Evolutionary conservation across 352 stramenopile genomes (phyloP).

Genomic region (Pythium aquatile): DNA sequence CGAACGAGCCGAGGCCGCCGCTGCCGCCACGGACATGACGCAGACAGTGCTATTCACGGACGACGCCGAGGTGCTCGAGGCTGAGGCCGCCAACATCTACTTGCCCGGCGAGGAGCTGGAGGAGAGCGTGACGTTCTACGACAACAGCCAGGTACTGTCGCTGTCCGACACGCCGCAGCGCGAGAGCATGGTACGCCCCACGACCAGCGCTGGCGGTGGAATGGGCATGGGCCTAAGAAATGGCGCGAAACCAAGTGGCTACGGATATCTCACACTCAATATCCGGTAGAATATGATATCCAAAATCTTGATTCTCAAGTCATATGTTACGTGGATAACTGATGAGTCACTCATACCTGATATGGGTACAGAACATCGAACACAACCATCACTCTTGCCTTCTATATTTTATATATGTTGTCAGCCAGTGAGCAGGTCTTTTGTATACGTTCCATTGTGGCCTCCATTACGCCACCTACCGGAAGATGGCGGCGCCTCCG

Average conservation of each 20-base stretch:
- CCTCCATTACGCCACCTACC: background rate
- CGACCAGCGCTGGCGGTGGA: constrained; percentile 42
- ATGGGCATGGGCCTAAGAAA: background rate
- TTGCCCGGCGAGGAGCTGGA: constrained; percentile 60
- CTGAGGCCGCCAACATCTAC: constrained; percentile 52
- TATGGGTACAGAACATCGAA: background rate
- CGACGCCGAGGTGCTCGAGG: constrained; percentile 52
- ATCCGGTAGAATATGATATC: background rate
- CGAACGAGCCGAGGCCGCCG: constrained; percentile 44
- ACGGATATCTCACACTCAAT: background rate
- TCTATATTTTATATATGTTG: constrained; percentile 19
- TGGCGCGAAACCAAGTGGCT: constrained; percentile 3
- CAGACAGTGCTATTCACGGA: constrained; percentile 79
- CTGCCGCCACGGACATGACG: constrained; percentile 51
- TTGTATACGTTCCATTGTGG: background rate
- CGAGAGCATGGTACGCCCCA: constrained; percentile 39
- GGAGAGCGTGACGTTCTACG: constrained; percentile 67
- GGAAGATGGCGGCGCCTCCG: constrained; percentile 11
- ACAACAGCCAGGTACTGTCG: constrained; percentile 69
- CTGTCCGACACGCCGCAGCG: constrained; percentile 51
- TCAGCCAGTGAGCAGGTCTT: too few species aligned
- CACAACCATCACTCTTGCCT: background rate
- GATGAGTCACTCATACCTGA: background rate
- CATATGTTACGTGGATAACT: background rate
- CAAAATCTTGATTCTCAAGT: too few species aligned